Percentiles rank a stretch among this genome's conserved stretches.
Conservation (phyloP, 164 flowering plant genomes). For the Euptelea pleiosperma region DNA sequence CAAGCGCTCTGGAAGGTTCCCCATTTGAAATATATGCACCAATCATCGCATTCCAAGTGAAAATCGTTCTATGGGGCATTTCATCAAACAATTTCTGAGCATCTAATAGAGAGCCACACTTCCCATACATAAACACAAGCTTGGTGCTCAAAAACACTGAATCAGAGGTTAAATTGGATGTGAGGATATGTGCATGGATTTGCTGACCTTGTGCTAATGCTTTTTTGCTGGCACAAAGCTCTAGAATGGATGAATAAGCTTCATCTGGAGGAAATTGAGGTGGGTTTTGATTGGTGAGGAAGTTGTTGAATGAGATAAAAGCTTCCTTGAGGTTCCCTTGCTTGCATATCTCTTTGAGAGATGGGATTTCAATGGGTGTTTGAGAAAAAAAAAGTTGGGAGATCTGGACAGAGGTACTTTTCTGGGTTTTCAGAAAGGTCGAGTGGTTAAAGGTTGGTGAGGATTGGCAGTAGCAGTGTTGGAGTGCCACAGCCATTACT, state of each 20-base stretch:
- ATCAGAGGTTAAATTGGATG: conserved; percentile 25
- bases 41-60: conserved; percentile 84
- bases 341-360: conserved; percentile 34
- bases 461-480: conserved; percentile 5
- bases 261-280: conserved; percentile 28
- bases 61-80: conserved; percentile 56
- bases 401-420: conserved; percentile 20
- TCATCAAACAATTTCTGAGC: conserved; percentile 62
- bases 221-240: conserved; percentile 51
- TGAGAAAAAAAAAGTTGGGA: conserved; percentile 14
- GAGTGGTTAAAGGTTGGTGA: conserved; percentile 5
- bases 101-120: conserved; percentile 45
- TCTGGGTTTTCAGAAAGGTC: conserved; percentile 16
- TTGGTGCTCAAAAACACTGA: conserved; percentile 57
- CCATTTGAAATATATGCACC: conserved; percentile 63
- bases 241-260: conserved; percentile 47
- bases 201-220: conserved; percentile 53
- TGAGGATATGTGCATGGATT: conserved; percentile 60
- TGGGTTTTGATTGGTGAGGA: conserved; percentile 18
- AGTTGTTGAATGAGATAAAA: conserved; percentile 27
- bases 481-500: conserved; percentile 20
- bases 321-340: conserved; percentile 46
- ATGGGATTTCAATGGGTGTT: conserved; percentile 15
- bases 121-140: conserved; percentile 72
- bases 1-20: conserved; percentile 43